Evolutionary conservation across 108 stramenopile species (phyloP).

Genomic region (Stephanodiscus triporus): DNA sequence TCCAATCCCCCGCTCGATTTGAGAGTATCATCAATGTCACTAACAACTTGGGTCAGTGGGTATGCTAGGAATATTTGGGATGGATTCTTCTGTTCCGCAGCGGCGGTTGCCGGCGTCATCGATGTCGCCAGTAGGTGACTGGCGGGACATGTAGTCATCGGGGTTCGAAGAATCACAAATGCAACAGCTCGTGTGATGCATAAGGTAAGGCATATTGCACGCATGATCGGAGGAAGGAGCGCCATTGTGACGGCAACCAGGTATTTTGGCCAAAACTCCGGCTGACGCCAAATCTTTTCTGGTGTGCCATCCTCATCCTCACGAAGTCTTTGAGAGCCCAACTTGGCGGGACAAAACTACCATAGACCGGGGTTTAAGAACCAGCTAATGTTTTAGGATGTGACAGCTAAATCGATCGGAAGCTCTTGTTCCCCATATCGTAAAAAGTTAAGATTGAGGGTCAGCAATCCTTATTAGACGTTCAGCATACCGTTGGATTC

Average conservation of each 20-base stretch:
- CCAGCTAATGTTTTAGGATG: too few species aligned
- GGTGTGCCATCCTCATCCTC: too few species aligned
- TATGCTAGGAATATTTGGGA: slow-evolving; percentile 16
- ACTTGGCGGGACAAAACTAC: too few species aligned
- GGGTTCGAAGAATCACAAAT: not conserved
- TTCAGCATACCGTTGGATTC: too few species aligned
- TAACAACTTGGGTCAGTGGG: slow-evolving; percentile 51
- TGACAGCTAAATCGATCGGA: too few species aligned
- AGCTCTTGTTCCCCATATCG: too few species aligned
- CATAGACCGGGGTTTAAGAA: too few species aligned
- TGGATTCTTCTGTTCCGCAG: not conserved
- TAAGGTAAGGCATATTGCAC: not conserved
- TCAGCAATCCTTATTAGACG: too few species aligned
- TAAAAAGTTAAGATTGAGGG: too few species aligned
- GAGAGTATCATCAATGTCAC: slow-evolving; percentile 95
- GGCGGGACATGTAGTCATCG: not conserved
- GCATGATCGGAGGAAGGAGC: not conserved
- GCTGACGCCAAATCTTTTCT: too few species aligned
- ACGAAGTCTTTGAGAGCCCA: too few species aligned
- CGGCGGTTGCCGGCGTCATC: not conserved
- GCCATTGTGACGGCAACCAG: not conserved
- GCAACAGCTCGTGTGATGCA: not conserved
- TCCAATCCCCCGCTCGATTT: slow-evolving; percentile 91
- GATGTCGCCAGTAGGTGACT: not conserved
- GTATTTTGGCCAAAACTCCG: too few species aligned